Evolutionary conservation across 495 filamentous ascomycete genomes (phyloP).

Genomic region (Glarea lozoyensis): DNA sequence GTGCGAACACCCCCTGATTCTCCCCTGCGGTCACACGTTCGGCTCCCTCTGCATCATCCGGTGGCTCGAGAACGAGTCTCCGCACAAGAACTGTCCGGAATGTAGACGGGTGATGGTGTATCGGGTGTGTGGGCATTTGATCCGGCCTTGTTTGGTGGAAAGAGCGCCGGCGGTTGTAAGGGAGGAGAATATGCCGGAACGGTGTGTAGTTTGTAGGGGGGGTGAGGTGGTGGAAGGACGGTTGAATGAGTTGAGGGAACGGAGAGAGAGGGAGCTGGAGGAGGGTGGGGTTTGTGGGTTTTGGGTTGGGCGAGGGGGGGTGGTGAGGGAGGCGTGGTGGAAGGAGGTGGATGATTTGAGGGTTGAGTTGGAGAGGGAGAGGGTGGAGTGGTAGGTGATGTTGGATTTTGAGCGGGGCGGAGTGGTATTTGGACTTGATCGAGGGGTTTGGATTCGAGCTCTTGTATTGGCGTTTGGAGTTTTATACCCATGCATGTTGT

Average conservation of each 20-base stretch:
- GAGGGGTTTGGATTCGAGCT: too few relatives aligned
- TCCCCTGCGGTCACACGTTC: conserved; percentile 19
- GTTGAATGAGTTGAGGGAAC: conserved; percentile 2
- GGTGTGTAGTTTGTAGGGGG: conserved; percentile 9
- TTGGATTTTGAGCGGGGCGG: too few relatives aligned
- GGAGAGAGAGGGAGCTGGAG: background rate
- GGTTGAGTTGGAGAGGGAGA: too few relatives aligned
- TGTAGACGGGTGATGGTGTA: conserved; percentile 19
- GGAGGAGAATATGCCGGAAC: conserved; percentile 14
- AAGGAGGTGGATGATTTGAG: too few relatives aligned
- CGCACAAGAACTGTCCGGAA: conserved; percentile 16
- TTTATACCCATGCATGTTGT: too few relatives aligned
- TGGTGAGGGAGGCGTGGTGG: conserved; percentile 15
- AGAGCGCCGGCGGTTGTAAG: background rate
- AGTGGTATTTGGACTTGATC: too few relatives aligned
- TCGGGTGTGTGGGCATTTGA: conserved; percentile 13
- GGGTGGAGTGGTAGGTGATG: too few relatives aligned
- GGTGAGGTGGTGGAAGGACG: conserved; percentile 1
- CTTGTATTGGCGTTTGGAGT: too few relatives aligned
- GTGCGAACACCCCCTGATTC: conserved; percentile 6
- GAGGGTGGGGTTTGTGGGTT: conserved; percentile 25
- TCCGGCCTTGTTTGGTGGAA: conserved; percentile 4
- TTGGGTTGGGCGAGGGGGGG: conserved; percentile 7
- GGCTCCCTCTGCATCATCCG: conserved; percentile 15
- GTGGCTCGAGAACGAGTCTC: conserved; percentile 15